A percentile compares a stretch with the other conserved stretches of the same genome.
Evolutionary conservation across 495 filamentous ascomycete species (phyloP).

Genomic region (Penicillium nucicola): DNA sequence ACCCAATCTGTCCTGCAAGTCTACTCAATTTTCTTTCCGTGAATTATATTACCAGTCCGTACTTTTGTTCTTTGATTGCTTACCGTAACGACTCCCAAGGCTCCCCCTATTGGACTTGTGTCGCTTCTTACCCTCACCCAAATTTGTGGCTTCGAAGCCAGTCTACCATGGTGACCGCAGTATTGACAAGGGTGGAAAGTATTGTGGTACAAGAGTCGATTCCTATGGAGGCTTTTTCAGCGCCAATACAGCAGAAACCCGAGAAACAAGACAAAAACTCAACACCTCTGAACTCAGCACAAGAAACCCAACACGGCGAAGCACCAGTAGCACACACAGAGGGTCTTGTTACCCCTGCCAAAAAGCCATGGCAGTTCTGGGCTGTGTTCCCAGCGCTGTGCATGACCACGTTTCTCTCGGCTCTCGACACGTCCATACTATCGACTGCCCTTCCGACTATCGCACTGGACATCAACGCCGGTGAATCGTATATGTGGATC

Average conservation of each 20-base stretch:
- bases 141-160: too few species aligned
- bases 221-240: neutral
- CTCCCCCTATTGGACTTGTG: too few species aligned
- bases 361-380: slow-evolving; percentile 16
- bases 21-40: too few species aligned
- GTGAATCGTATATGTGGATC: slow-evolving; percentile 41
- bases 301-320: neutral
- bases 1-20: too few species aligned
- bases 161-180: too few species aligned
- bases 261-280: neutral
- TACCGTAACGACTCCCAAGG: too few species aligned
- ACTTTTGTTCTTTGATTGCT: too few species aligned
- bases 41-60: too few species aligned
- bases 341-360: neutral
- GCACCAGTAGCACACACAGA: neutral
- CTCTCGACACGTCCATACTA: slow-evolving; percentile 40
- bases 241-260: neutral
- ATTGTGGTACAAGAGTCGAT: too few species aligned
- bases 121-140: too few species aligned
- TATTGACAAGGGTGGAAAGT: too few species aligned
- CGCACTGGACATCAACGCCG: slow-evolving; percentile 24
- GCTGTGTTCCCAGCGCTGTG: slow-evolving; percentile 30
- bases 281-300: neutral
- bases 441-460: slow-evolving; percentile 42
- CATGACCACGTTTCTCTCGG: slow-evolving; percentile 9